Evolutionary conservation across 495 filamentous ascomycete species (phyloP).

Genomic region (Lepraria neglecta): DNA sequence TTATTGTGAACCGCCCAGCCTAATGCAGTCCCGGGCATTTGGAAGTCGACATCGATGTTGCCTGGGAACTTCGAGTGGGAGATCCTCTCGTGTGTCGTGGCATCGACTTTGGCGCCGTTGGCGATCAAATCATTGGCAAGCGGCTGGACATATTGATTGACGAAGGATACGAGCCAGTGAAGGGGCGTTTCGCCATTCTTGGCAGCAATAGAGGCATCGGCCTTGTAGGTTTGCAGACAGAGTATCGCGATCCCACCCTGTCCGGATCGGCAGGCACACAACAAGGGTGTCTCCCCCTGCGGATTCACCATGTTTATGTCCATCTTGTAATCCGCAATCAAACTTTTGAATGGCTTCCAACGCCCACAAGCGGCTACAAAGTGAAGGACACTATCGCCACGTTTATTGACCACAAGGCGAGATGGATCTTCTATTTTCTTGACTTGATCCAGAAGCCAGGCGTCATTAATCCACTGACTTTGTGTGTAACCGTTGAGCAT

Average conservation of each 20-base stretch:
- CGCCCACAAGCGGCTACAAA: slow-evolving; percentile 17
- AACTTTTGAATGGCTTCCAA: slow-evolving; percentile 17
- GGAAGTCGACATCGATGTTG: slow-evolving; percentile 17
- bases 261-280: slow-evolving; percentile 19
- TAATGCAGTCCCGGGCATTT: slow-evolving; percentile 16
- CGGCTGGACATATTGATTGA: slow-evolving; percentile 8
- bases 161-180: slow-evolving; percentile 22
- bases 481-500: slow-evolving; percentile 23
- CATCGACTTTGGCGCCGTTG: slow-evolving; percentile 15
- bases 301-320: slow-evolving; percentile 17
- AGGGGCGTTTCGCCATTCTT: slow-evolving; percentile 20
- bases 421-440: not conserved
- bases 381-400: slow-evolving; percentile 21
- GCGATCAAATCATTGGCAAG: slow-evolving; percentile 16
- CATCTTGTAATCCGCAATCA: slow-evolving; percentile 16
- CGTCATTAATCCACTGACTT: slow-evolving; percentile 17
- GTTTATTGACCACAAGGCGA: slow-evolving; percentile 19
- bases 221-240: slow-evolving; percentile 16
- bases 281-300: slow-evolving; percentile 17
- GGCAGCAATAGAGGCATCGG: slow-evolving; percentile 19
- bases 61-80: slow-evolving; percentile 18
- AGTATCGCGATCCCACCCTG: slow-evolving; percentile 14
- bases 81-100: slow-evolving; percentile 12
- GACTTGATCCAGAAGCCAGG: slow-evolving; percentile 12
- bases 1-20: slow-evolving; percentile 36